Base-by-base conservation (phyloP, 2,329 filamentous ascomycete genomes). In the Colletotrichum sojae region DNA sequence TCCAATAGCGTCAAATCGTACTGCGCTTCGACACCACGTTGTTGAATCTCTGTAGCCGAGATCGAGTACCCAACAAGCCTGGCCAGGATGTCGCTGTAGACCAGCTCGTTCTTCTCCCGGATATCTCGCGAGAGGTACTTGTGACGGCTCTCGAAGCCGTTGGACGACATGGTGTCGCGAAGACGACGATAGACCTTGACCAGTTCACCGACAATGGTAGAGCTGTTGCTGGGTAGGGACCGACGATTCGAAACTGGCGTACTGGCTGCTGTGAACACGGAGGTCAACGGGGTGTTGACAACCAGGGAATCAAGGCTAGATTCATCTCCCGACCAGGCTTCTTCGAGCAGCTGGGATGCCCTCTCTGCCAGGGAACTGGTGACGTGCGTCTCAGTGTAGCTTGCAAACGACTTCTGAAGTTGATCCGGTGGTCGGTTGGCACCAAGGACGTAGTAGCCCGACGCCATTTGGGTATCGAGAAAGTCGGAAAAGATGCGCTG, bases 11-110 rank as follows among this genome's bases (percentile, higher is more conserved):
- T 95, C 78, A 90, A 86, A 62, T 93, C 91, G 54, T 89, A 87
- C 72, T 92, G 89, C 22, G 90, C 90, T 73, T 94, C 92, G 4
- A 94, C 85, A 6, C 96, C 96, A 74, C 96, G 92, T 78, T 98
- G 94, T 71, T 95, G 91, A 72, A 98, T 97, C 81, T 99, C 96
- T 4, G 93, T 90, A 0, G 94, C 91, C 9, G 94, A 91, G 67
- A 99, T 94, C 0, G 95, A 95, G 77, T 91, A 94, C 2, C 94
- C 95, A 15, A 98, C 89, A 2, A 90, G 84, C 67, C 86, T 85
- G 15, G 90, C 87, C 12, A 94, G 79, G 1, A 87, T 86, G 73
- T 92, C 90, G 66, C 86, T 88, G 22, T 79, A 81, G 63, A 80
- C 82, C 5, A 91, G 77, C 64, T 88, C 83, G 57, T 85, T 82